Percentiles rank a stretch among this genome's conserved stretches.
These are phyloP conservation scores for Drechslerella dactyloides DNA, from an alignment of 2,329 filamentous ascomycete species.

Conservation along the genomic window DNA sequence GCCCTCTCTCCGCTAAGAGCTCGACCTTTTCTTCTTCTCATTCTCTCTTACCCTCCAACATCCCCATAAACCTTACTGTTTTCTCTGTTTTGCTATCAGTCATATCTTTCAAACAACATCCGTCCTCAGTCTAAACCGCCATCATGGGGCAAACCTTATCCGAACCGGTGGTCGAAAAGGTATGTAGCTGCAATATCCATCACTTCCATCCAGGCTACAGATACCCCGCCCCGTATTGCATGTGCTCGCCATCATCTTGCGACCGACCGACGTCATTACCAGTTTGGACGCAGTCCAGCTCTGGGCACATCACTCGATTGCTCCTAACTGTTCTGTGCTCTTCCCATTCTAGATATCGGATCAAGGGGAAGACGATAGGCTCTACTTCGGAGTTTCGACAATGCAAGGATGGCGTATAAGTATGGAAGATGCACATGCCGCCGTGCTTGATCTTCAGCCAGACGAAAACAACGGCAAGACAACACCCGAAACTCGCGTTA, in stretches of 20 bases:
- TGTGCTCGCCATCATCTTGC: background rate
- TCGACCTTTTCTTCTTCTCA: background rate
- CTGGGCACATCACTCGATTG: background rate
- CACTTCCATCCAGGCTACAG: background rate
- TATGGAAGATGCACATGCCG: constrained; percentile 97
- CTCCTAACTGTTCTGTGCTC: background rate
- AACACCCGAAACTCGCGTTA: constrained; percentile 74
- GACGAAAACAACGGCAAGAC: constrained; percentile 66
- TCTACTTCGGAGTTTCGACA: constrained; percentile 91
- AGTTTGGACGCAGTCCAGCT: background rate
- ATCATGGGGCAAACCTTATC: constrained; percentile 99
- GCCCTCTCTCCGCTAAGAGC: background rate
- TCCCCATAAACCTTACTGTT: constrained; percentile 53
- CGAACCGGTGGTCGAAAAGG: constrained; percentile 99
- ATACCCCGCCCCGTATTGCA: background rate
- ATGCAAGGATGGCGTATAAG: constrained; percentile 99
- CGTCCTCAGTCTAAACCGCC: constrained; percentile 56
- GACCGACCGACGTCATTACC: background rate
- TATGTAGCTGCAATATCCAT: constrained; percentile 59
- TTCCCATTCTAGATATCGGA: constrained; percentile 72
- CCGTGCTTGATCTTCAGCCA: constrained; percentile 82
- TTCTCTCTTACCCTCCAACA: constrained; percentile 52
- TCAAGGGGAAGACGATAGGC: constrained; percentile 87
- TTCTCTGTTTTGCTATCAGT: constrained; percentile 36
- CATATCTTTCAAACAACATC: constrained; percentile 49